Base-by-base conservation (phyloP, 805 yeast genomes). In the Wickerhamiella siamensis region DNA sequence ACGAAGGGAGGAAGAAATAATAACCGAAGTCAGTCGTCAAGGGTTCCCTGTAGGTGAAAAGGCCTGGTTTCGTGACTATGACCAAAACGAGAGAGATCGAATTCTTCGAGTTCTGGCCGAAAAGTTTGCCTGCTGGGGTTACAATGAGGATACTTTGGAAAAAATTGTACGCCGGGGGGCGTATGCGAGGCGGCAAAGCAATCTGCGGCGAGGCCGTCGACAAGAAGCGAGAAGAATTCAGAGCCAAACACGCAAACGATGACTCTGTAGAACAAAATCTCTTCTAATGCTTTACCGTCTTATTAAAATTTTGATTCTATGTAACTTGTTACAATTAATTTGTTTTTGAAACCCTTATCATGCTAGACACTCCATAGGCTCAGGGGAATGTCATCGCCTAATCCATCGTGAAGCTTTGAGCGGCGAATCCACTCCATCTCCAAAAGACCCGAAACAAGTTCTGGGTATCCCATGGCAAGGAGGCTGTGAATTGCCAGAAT, bases 41-140 rank as follows among this genome's bases (percentile, higher is more conserved):
- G 77, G 79, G 4, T 83, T 82, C 59, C 75, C 78, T 22, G 57
- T 84, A 22, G 94, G 94, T 4, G 71, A 74, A 47, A 73, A 74
- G 52, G 81, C 94, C 0, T 84, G 95, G 94, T 77, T 82, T 34
- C 67, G 94, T 47, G 94, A 80, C 53, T 80, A 91, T 0, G 66
- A 71, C 1, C 69, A 66, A 40, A 61, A 58, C 4, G 70, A 71
- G 47, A 66, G 94, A 33, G 57, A 57, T 9, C 51, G 58, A 4
- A 60, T 77, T 35, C 61, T 81, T 20, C 65, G 65, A 20, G 61
- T 66, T 39, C 65, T 84, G 38, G 63, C 69, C 51, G 51, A 53
- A 5, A 63, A 69, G 43, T 74, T 79, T 5, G 51, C 51, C 2
- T 67, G 65, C 34, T 76, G 70, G 52, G 74, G 74, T 21, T 75